phyloP scores from a whole-genome alignment of 2,329 filamentous ascomycete genomes.

The Celoporthe dispersa region DNA sequence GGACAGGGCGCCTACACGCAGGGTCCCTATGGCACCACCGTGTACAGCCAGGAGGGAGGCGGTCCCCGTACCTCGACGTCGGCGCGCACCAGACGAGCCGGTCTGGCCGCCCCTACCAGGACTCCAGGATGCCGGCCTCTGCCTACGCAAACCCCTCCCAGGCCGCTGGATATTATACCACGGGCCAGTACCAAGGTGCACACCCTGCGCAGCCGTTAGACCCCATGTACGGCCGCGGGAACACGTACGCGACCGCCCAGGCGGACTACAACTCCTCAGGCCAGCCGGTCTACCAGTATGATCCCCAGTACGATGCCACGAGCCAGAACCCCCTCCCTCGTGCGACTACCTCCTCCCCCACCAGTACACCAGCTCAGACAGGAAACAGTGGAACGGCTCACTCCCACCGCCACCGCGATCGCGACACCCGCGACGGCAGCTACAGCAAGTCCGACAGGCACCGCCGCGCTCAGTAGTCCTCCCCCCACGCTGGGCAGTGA shows the following conservation, averaged over 20 bases:
- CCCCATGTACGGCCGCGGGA: slow-evolving; percentile 64
- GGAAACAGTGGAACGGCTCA: slow-evolving; percentile 30
- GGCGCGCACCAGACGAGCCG: slow-evolving; percentile 6
- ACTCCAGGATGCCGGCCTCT: slow-evolving; percentile 18
- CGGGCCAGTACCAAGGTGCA: slow-evolving; percentile 35
- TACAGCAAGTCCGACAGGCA: slow-evolving; percentile 19
- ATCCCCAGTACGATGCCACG: slow-evolving; percentile 25
- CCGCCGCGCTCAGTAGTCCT: slow-evolving; percentile 32
- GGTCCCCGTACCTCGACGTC: slow-evolving; percentile 19
- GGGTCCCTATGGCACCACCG: slow-evolving; percentile 7
- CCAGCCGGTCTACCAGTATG: slow-evolving; percentile 31
- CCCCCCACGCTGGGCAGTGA: slow-evolving; percentile 18
- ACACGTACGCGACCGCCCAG: slow-evolving; percentile 49
- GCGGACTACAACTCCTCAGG: slow-evolving; percentile 21
- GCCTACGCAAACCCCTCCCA: slow-evolving; percentile 16
- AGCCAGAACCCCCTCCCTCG: slow-evolving; percentile 21
- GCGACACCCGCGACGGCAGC: slow-evolving; percentile 23
- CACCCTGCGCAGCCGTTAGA: slow-evolving; percentile 54
- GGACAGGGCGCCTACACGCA: slow-evolving; percentile 16
- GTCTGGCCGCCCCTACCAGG: slow-evolving; percentile 15
- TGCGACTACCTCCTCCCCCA: slow-evolving; percentile 26
- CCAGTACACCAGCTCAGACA: slow-evolving; percentile 31
- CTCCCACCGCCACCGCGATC: slow-evolving; percentile 26
- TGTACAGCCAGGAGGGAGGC: slow-evolving; percentile 1
- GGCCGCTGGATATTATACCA: slow-evolving; percentile 36